These are phyloP conservation scores for Acanthamoeba royreba DNA, from an alignment of 208 protist genomes.

Conservation along the genomic window DNA sequence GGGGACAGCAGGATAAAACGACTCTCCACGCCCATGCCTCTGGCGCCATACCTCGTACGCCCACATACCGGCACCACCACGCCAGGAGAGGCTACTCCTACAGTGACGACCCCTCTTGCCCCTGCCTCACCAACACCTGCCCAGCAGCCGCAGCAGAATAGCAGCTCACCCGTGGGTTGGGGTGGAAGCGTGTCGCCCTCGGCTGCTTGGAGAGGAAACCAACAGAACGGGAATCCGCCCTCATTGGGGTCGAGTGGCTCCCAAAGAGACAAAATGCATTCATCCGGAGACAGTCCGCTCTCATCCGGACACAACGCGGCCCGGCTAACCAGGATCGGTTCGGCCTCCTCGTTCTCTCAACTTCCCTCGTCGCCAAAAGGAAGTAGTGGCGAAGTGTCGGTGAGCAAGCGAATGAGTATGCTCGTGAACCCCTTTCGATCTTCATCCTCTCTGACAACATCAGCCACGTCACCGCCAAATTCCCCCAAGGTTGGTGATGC, in stretches of 20 bases:
- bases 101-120: neutral
- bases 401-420: neutral
- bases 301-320: too few relatives aligned
- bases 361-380: neutral
- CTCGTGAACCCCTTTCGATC: neutral
- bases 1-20: neutral
- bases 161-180: too few relatives aligned
- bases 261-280: too few relatives aligned
- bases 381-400: too few relatives aligned
- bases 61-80: neutral
- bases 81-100: neutral
- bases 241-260: too few relatives aligned
- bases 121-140: neutral
- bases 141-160: too few relatives aligned
- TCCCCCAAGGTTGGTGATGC: too few relatives aligned
- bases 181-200: too few relatives aligned
- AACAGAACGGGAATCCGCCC: too few relatives aligned
- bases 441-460: neutral
- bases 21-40: neutral
- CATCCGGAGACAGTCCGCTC: too few relatives aligned
- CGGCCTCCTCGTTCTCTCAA: neutral
- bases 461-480: neutral
- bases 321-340: too few relatives aligned
- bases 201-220: too few relatives aligned
- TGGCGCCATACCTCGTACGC: neutral